These are phyloP conservation scores for Cladosporium phlei DNA, from an alignment of 2,329 filamentous ascomycete species.

Conservation along the genomic window DNA sequence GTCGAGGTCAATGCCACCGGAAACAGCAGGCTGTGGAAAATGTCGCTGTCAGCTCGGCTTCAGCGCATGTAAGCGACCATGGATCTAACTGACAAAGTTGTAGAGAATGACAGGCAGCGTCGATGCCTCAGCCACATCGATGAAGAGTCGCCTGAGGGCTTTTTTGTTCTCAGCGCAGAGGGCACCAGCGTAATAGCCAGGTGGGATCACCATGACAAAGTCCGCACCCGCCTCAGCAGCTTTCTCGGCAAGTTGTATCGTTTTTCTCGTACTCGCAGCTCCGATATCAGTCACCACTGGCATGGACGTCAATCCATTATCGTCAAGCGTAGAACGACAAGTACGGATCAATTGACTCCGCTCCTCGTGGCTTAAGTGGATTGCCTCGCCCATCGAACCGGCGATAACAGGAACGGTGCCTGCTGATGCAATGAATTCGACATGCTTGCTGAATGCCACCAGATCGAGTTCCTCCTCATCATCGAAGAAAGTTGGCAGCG, in stretches of 20 bases:
- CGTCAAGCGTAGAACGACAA: neutral
- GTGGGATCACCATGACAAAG: neutral
- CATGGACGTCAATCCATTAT: neutral
- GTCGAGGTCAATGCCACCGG: too few species aligned
- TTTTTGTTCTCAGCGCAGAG: neutral
- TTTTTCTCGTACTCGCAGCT: neutral
- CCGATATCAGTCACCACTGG: neutral
- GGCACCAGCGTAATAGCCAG: neutral
- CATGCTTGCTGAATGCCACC: neutral
- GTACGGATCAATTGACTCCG: neutral
- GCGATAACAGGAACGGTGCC: neutral
- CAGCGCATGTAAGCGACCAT: too few species aligned
- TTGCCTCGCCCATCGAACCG: neutral
- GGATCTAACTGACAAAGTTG: neutral
- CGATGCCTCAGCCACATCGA: neutral
- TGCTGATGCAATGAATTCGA: neutral
- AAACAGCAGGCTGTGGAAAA: too few species aligned
- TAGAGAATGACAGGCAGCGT: neutral
- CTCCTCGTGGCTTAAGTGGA: neutral
- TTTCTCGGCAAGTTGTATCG: neutral
- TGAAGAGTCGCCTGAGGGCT: neutral
- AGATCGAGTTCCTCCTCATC: neutral
- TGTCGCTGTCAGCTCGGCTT: too few species aligned
- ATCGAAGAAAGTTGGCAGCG: neutral
- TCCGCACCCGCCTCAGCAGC: neutral